Conservation (phyloP, 148 eudicot genomes). For the Diospyros kaki region DNA sequence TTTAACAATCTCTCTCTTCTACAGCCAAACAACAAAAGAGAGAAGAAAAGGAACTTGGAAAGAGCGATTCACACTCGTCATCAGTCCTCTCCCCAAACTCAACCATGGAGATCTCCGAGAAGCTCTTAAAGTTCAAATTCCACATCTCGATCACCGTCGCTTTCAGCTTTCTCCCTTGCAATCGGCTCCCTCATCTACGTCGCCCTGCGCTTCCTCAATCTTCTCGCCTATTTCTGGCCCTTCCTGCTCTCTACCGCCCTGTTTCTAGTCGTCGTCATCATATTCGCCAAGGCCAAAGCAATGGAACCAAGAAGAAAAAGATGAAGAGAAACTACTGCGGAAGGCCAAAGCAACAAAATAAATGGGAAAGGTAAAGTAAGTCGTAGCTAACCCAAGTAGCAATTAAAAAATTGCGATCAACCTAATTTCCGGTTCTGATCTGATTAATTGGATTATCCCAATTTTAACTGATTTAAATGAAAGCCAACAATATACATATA, state of each 20-base stretch:
- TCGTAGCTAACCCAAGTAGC: too few relatives aligned
- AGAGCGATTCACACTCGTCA: neutral
- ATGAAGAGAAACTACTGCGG: too few relatives aligned
- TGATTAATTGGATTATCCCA: too few relatives aligned
- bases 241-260: constrained; percentile 69
- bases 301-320: constrained; percentile 1
- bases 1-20: constrained; percentile 9
- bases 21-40: neutral
- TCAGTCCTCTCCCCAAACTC: constrained; percentile 3
- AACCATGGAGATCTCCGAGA: constrained; percentile 64
- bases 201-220: constrained; percentile 47
- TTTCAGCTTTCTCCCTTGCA: constrained; percentile 12
- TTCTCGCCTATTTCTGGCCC: constrained; percentile 69
- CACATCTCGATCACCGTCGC: constrained; percentile 31
- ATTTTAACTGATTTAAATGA: too few relatives aligned
- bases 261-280: constrained; percentile 52
- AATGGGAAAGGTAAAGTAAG: too few relatives aligned
- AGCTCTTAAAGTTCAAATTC: constrained; percentile 43
- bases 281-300: constrained; percentile 53
- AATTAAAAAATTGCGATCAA: too few relatives aligned
- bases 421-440: too few relatives aligned
- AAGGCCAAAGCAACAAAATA: too few relatives aligned
- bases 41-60: neutral
- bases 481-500: too few relatives aligned
- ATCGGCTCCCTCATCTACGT: constrained; percentile 18